Evolutionary conservation across 2,329 filamentous ascomycete genomes (phyloP).

Genomic region (Malbranchea cinnamomea): DNA sequence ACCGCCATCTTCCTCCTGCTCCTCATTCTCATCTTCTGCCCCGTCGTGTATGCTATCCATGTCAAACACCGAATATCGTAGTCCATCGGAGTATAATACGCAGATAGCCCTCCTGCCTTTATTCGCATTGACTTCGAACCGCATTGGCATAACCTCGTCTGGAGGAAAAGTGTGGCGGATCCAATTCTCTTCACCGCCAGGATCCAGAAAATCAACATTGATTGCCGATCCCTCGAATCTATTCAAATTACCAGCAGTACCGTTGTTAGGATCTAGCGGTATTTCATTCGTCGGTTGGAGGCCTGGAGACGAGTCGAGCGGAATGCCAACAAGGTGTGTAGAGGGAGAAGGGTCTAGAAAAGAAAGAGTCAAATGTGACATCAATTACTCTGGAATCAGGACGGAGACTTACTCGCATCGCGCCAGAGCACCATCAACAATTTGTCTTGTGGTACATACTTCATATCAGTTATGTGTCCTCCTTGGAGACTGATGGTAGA

Average conservation of each 20-base stretch:
- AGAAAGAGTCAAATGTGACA: no score
- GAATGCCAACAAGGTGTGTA: no score
- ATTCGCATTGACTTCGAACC: conserved; percentile 41
- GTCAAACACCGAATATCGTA: conserved; percentile 42
- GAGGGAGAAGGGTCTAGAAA: no score
- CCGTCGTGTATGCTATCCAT: conserved; percentile 33
- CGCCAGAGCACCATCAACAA: conserved; percentile 48
- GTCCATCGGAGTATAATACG: conserved; percentile 38
- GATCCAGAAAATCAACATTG: conserved; percentile 9
- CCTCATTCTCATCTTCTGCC: conserved; percentile 10
- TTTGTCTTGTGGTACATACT: conserved; percentile 49
- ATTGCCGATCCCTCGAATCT: background rate
- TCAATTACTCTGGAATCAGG: no score
- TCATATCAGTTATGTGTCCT: conserved; percentile 40
- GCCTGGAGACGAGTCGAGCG: no score
- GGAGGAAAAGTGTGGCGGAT: conserved; percentile 33
- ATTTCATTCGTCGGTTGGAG: no score
- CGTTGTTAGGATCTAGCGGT: background rate
- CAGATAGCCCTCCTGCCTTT: conserved; percentile 38
- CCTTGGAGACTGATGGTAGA: conserved; percentile 20
- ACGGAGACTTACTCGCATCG: conserved; percentile 18
- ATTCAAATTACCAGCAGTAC: background rate
- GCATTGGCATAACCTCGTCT: conserved; percentile 32
- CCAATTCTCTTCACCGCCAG: conserved; percentile 10
- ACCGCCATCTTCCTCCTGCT: conserved; percentile 1